A percentile compares a stretch with the other conserved stretches of the same genome.
Conservation (phyloP, 108 stramenopile species). For the Bacterosira constricta region DNA sequence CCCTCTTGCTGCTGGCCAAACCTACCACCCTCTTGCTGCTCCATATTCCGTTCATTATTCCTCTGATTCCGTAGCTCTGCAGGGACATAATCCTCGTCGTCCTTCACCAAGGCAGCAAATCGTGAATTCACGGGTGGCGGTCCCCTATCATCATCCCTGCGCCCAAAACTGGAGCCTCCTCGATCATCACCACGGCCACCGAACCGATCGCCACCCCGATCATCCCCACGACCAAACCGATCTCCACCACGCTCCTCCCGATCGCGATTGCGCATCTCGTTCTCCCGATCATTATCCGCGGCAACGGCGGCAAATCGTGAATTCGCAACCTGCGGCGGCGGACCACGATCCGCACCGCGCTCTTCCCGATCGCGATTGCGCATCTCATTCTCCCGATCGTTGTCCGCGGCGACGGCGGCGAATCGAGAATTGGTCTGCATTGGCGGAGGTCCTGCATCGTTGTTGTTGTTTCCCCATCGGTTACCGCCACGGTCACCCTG, state of each 20-base stretch:
- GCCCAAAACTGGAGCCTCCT: conserved; percentile 39
- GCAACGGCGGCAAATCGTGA: conserved; percentile 67
- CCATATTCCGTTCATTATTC: conserved; percentile 9
- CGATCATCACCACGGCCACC: conserved; percentile 40
- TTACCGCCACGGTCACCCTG: neutral
- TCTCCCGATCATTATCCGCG: conserved; percentile 50
- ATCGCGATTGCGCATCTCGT: conserved; percentile 17
- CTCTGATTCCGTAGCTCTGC: conserved; percentile 48
- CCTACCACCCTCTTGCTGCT: neutral
- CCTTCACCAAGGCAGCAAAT: conserved; percentile 45
- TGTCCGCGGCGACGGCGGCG: conserved; percentile 35
- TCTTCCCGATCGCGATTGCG: conserved; percentile 18
- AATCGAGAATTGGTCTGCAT: conserved; percentile 54
- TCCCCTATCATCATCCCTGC: conserved; percentile 44
- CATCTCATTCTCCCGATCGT: conserved; percentile 20
- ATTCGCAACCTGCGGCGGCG: conserved; percentile 57
- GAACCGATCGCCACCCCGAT: conserved; percentile 5
- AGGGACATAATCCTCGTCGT: conserved; percentile 50
- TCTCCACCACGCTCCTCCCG: conserved; percentile 40
- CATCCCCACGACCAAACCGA: too few species aligned
- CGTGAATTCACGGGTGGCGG: conserved; percentile 56
- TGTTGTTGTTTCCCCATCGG: conserved; percentile 15
- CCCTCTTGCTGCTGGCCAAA: neutral
- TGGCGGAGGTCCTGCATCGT: conserved; percentile 24
- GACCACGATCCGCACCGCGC: conserved; percentile 46